phyloP scores from a whole-genome alignment of 2,329 filamentous ascomycete genomes.

The Colletotrichum sp. region DNA sequence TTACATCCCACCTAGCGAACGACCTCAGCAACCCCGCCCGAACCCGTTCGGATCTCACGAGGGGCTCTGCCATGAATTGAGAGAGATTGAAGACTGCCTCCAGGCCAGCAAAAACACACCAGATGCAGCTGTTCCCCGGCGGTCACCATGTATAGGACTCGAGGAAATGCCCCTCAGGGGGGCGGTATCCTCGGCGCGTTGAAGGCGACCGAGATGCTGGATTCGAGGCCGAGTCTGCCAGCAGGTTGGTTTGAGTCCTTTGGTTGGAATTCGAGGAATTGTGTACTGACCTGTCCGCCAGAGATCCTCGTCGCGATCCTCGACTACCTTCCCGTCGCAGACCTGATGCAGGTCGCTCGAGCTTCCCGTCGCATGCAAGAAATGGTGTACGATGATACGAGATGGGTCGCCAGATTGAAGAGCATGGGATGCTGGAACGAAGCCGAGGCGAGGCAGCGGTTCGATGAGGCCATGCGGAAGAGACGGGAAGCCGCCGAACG shows the following conservation, averaged over 20 bases:
- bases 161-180: conserved; percentile 43
- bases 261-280: background rate
- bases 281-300: conserved; percentile 34
- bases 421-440: conserved; percentile 95
- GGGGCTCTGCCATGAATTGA: conserved; percentile 2
- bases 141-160: conserved; percentile 48
- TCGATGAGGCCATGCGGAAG: conserved; percentile 72
- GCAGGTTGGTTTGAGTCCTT: conserved; percentile 64
- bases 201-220: conserved; percentile 80
- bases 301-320: conserved; percentile 90
- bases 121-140: background rate
- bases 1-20: conserved; percentile 1
- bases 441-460: conserved; percentile 77
- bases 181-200: conserved; percentile 75
- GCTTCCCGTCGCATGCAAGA: conserved; percentile 88
- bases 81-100: background rate
- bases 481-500: conserved; percentile 60
- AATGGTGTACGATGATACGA: conserved; percentile 98
- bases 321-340: conserved; percentile 84
- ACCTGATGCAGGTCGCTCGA: conserved; percentile 85
- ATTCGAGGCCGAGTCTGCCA: conserved; percentile 79
- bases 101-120: background rate
- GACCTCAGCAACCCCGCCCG: conserved; percentile 6
- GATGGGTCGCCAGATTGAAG: conserved; percentile 88
- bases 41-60: background rate